Evolutionary conservation across 2,329 filamentous ascomycete genomes (phyloP).

Genomic region (Neopestalotiopsis clavispora): DNA sequence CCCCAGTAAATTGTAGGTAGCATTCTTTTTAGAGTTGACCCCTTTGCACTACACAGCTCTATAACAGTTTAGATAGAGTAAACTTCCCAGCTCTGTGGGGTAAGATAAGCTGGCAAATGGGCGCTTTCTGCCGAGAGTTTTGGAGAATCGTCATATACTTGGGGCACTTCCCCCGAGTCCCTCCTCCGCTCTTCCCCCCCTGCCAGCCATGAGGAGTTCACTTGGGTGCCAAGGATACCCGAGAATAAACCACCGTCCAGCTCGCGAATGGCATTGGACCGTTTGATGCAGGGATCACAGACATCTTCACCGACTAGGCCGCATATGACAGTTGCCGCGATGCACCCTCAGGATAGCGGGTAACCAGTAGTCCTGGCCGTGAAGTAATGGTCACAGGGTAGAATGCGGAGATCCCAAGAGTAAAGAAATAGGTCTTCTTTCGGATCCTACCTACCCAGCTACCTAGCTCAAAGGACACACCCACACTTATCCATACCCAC

Average conservation of each 20-base stretch:
- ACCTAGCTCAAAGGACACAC: background rate
- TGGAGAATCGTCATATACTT: slow-evolving; percentile 1
- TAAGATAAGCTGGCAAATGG: background rate
- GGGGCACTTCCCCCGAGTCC: background rate
- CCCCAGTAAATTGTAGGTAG: background rate
- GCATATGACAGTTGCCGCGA: slow-evolving; percentile 7
- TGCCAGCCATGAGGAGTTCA: background rate
- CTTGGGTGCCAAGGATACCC: background rate
- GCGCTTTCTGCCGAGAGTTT: background rate
- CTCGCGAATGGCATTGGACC: background rate
- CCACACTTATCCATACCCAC: background rate
- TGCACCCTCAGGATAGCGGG: background rate
- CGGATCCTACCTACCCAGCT: background rate
- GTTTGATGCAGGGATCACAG: background rate
- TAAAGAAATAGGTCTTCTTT: background rate
- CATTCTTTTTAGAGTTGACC: background rate
- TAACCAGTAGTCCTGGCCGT: slow-evolving; percentile 2
- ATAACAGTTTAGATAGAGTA: background rate
- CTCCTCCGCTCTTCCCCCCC: background rate
- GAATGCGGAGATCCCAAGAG: background rate
- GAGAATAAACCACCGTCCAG: background rate
- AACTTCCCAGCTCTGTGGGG: background rate
- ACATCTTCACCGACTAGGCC: background rate
- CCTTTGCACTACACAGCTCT: background rate
- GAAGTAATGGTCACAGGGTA: background rate